These are phyloP conservation scores for Colletotrichum lini DNA, from an alignment of 2,329 filamentous ascomycete genomes.

Conservation along the genomic window DNA sequence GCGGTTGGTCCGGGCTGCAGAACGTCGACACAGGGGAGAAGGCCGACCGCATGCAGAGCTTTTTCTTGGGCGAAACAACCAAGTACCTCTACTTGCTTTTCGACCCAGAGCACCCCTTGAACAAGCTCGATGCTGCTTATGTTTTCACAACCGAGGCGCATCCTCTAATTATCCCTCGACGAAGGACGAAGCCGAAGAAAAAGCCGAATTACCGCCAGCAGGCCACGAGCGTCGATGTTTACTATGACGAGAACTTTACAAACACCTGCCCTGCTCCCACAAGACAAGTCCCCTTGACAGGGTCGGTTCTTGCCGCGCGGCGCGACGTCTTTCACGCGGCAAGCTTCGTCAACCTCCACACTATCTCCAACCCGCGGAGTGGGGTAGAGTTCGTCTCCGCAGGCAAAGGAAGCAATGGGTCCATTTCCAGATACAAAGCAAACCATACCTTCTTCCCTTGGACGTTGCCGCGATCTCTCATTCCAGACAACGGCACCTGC, in stretches of 20 bases:
- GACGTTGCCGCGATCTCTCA: slow-evolving; percentile 84
- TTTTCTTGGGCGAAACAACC: slow-evolving; percentile 95
- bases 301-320: slow-evolving; percentile 85
- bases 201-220: slow-evolving; percentile 34
- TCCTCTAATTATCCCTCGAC: slow-evolving; percentile 84
- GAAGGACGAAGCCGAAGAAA: slow-evolving; percentile 44
- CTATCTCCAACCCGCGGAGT: slow-evolving; percentile 76
- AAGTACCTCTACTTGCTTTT: slow-evolving; percentile 97
- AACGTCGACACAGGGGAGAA: slow-evolving; percentile 87
- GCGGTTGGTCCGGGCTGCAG: slow-evolving; percentile 93
- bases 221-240: slow-evolving; percentile 49
- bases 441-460: slow-evolving; percentile 94
- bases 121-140: slow-evolving; percentile 86
- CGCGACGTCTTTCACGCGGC: slow-evolving; percentile 91
- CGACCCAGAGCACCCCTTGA: slow-evolving; percentile 87
- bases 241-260: slow-evolving; percentile 63
- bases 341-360: slow-evolving; percentile 84
- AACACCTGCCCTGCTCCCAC: slow-evolving; percentile 78
- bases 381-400: slow-evolving; percentile 54
- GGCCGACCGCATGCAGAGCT: slow-evolving; percentile 97
- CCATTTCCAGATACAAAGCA: slow-evolving; percentile 62
- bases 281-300: slow-evolving; percentile 73
- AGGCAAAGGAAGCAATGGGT: slow-evolving; percentile 58
- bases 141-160: slow-evolving; percentile 98
- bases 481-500: slow-evolving; percentile 85